Percentiles rank a stretch among this genome's conserved stretches.
Conservation (phyloP, 306 rosid genomes). For the Cucumis sativus region Cucumber_9930_V3 NC_026656.2:18716001-18716500, state of each 20-base stretch:
- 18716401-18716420: neutral
- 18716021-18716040: neutral
- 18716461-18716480: neutral
- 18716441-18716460: conserved; percentile 1
- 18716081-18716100: neutral
- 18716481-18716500: neutral
- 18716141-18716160: neutral
- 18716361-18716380: neutral
- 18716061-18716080: neutral
- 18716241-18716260: neutral
- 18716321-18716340: neutral
- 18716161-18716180: neutral
- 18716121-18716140: neutral
- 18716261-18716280: neutral
- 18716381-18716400: neutral
- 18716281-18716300: neutral
- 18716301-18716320: neutral
- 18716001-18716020: neutral
- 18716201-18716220: neutral
- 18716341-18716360: neutral
- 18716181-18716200: neutral
- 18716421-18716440: neutral
- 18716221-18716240: neutral
- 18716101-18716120: neutral
- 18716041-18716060: neutral